A percentile compares a stretch with the other conserved stretches of the same genome.
These are phyloP conservation scores for Sphaerulina musiva DNA, from an alignment of 2,329 filamentous ascomycete species.

Conservation along the genomic window DNA sequence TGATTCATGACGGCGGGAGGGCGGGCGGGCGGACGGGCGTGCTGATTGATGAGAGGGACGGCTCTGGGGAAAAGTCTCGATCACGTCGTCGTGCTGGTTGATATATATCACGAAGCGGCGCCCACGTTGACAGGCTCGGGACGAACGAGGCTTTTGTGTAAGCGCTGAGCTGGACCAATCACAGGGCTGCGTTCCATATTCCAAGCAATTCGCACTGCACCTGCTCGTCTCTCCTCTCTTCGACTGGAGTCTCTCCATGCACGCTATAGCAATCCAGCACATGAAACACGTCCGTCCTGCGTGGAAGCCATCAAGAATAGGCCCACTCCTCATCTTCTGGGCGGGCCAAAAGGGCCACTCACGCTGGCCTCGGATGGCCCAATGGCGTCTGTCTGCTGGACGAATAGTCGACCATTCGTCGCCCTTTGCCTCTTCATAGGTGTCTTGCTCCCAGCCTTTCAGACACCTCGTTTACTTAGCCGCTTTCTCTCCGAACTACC, in stretches of 20 bases:
- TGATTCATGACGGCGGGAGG: background rate
- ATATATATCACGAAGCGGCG: constrained; percentile 2
- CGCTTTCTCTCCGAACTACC: constrained; percentile 17
- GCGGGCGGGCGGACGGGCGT: background rate
- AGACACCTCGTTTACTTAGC: constrained; percentile 24
- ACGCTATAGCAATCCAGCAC: constrained; percentile 19
- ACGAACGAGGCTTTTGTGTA: constrained; percentile 6
- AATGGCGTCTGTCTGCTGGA: constrained; percentile 19
- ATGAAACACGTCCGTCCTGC: constrained; percentile 24
- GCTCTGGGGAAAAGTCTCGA: background rate
- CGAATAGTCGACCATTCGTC: constrained; percentile 26
- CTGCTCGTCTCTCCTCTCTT: constrained; percentile 2
- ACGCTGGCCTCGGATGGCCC: constrained; percentile 10
- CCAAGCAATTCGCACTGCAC: constrained; percentile 1
- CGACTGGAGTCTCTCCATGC: constrained; percentile 4
- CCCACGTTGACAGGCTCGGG: constrained; percentile 4
- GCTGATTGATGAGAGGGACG: background rate
- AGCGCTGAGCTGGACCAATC: constrained; percentile 1
- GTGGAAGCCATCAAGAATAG: constrained; percentile 23
- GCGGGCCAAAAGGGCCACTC: constrained; percentile 1
- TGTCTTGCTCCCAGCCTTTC: constrained; percentile 26
- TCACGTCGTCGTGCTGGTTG: background rate
- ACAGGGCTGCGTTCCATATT: constrained; percentile 1
- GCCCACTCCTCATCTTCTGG: constrained; percentile 13
- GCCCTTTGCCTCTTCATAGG: constrained; percentile 26